Base-by-base conservation (phyloP, 768 basidiomycete species). In the Pleurotus djamor region DNA sequence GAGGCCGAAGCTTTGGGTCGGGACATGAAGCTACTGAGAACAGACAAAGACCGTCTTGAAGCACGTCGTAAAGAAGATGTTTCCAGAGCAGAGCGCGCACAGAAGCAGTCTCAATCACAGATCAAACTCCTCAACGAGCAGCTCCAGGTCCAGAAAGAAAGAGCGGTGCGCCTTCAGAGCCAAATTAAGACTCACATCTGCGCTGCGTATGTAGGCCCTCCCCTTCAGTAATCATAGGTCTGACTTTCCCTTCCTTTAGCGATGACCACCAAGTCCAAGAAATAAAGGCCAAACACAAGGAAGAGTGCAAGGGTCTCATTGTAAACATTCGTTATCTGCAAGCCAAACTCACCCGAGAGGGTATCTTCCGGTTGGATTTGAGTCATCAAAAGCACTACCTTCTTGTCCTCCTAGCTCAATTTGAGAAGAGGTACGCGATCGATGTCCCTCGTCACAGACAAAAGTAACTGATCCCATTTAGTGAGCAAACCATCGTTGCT, bases 301-400 rank as follows among this genome's bases (percentile, higher is more conserved):
- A 85, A 62, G 94, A 98, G 69, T 90, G 91, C 76, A 95, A 94
- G 68, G 93, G 94, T 7, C 77, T 98, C 16, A 86, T 98, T 51
- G 84, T 92, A 6, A 94, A 97, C 71, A 94, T 97, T 60, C 83
- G 81, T 44, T 98, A 97, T 72, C 79, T 98, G 64, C 96, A 98
- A 71, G 89, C 91, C 57, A 94, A 93, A 68, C 96, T 88, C 72
- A 89, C 85, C 2, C 83, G 96, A 28, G 97, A 99, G 74, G 83
- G 87, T 8, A 79, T 80, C 0, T 84, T 97, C 78, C 83, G 96
- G 36, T 79, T 78, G 60, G 87, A 87, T 64, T 78, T 98, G 48
- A 78, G 81, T 13, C 87, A 94, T 66, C 97, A 98, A 76, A 99
- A 99, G 69, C 77, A 82, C 49, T 98, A 98, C 69, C 79, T 98